A percentile compares a stretch with the other conserved stretches of the same genome.
phyloP scores from a whole-genome alignment of 106 monocot species.

The Platanthera guangdongensis region DNA sequence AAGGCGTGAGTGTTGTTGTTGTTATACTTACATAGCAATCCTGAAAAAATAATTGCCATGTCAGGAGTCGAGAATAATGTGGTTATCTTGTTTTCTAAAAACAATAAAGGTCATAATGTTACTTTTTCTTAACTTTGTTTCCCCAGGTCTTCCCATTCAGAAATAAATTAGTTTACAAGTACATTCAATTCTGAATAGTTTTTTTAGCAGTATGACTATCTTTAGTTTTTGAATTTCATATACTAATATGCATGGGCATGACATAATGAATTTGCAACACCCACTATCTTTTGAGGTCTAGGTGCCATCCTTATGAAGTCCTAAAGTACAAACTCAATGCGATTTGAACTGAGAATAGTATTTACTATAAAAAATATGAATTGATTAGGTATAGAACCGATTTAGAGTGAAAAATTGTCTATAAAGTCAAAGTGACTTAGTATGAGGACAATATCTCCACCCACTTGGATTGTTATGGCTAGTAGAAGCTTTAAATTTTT shows the following conservation, averaged over 20 bases:
- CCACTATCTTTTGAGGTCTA: not conserved
- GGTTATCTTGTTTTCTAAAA: not conserved
- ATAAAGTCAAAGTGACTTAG: not conserved
- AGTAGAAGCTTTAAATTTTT: too few species aligned
- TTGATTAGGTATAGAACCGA: not conserved
- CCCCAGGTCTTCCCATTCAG: not conserved
- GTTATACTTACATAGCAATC: not conserved
- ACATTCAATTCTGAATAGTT: not conserved
- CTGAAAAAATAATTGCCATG: not conserved
- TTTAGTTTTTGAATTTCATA: not conserved
- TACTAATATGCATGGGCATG: not conserved
- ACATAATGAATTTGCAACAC: not conserved
- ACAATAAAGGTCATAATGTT: not conserved
- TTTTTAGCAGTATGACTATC: not conserved
- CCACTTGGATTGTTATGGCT: too few species aligned
- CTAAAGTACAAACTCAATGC: not conserved
- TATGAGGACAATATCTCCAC: too few species aligned
- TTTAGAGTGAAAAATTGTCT: not conserved
- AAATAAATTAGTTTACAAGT: not conserved
- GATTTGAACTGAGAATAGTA: not conserved
- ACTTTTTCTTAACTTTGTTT: not conserved
- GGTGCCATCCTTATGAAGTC: not conserved
- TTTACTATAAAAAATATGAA: not conserved
- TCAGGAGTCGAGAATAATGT: not conserved
- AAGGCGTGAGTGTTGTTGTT: too few species aligned